Evolutionary conservation across 176 grass and related monocot genomes (phyloP).

Genomic region (Oryza rufipogon): DNA sequence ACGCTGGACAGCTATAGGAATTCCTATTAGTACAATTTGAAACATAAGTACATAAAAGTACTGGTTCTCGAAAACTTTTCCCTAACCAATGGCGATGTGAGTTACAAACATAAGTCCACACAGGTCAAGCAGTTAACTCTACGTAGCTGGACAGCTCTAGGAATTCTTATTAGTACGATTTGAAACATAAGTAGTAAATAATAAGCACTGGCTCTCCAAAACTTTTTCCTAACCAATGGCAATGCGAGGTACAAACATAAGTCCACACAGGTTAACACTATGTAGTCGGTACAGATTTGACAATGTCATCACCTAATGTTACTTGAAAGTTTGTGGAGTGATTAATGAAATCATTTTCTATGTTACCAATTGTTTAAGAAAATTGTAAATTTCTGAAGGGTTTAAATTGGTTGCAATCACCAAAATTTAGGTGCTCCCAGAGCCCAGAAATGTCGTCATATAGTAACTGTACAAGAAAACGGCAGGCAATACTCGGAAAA

Average conservation of each 20-base stretch:
- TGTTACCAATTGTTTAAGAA: no score
- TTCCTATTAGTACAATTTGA: neutral
- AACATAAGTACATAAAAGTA: neutral
- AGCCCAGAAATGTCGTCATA: neutral
- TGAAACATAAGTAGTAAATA: neutral
- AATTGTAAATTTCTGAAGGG: neutral
- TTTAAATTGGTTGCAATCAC: neutral
- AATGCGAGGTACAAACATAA: neutral
- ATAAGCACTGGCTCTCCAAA: conserved; percentile 8
- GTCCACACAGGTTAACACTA: neutral
- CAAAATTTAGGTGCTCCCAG: neutral
- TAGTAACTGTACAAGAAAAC: neutral
- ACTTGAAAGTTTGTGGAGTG: no score
- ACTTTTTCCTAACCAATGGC: conserved; percentile 1
- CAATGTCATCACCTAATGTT: neutral
- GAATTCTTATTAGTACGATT: neutral
- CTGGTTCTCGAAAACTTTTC: conserved; percentile 16
- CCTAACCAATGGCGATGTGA: neutral
- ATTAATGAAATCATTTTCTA: no score
- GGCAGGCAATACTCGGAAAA: neutral
- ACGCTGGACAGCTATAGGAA: neutral
- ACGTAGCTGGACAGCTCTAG: neutral
- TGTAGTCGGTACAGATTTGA: conserved; percentile 14
- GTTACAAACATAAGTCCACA: neutral
- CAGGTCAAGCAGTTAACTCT: neutral